A percentile compares a stretch with the other conserved stretches of the same genome.
Conservation (phyloP, 2,329 filamentous ascomycete genomes). For the Keithomyces neogunnii region DNA sequence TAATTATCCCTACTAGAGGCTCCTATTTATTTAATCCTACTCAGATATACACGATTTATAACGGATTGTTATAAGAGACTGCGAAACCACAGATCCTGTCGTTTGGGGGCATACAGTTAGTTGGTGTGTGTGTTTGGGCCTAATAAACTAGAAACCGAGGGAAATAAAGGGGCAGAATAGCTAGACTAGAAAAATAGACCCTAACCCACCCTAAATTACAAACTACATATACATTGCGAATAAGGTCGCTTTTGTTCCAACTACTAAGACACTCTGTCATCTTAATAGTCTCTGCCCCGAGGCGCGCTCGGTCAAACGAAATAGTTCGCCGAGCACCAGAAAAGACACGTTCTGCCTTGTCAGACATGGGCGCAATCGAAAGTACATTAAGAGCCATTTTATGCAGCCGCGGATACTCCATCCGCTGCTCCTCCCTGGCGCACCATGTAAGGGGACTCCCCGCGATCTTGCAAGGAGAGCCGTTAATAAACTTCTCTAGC, state of each 20-base stretch:
- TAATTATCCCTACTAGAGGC: too few species aligned
- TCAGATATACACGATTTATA: too few species aligned
- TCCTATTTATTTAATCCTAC: too few species aligned
- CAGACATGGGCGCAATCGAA: slow-evolving; percentile 7
- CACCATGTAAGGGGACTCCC: slow-evolving; percentile 4
- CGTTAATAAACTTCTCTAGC: slow-evolving; percentile 7
- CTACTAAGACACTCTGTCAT: slow-evolving; percentile 8
- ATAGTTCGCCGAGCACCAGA: slow-evolving; percentile 4
- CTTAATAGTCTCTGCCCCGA: slow-evolving; percentile 7
- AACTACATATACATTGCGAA: slow-evolving; percentile 1
- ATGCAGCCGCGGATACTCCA: slow-evolving; percentile 5
- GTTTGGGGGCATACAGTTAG: too few species aligned
- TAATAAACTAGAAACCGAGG: too few species aligned
- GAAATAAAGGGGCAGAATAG: too few species aligned
- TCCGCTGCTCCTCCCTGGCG: slow-evolving; percentile 6
- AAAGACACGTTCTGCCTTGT: slow-evolving; percentile 5
- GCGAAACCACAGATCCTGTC: too few species aligned
- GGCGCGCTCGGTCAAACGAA: slow-evolving; percentile 6
- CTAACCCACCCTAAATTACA: too few species aligned
- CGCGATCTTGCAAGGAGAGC: slow-evolving; percentile 6
- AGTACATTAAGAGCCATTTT: slow-evolving; percentile 4
- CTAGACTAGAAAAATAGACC: too few species aligned
- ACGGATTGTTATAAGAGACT: too few species aligned
- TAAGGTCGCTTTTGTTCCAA: slow-evolving; percentile 6
- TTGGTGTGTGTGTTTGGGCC: too few species aligned